phyloP scores from a whole-genome alignment of 1,284 basidiomycete genomes.

The Leccinum huronense region DNA sequence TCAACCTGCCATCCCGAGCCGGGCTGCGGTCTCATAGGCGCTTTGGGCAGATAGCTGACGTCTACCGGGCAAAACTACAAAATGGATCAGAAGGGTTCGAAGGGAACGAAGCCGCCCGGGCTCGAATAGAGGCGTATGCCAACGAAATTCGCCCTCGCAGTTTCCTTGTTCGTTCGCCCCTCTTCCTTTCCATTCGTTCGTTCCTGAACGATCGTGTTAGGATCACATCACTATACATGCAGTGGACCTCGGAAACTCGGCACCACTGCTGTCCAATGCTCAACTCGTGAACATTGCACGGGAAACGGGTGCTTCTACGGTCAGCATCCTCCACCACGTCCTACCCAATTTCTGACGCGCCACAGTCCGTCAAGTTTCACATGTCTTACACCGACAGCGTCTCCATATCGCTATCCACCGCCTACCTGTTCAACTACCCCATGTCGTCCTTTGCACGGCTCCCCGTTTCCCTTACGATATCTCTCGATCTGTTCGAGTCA shows the following conservation, averaged over 20 bases:
- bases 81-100: slow-evolving; percentile 58
- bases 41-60: slow-evolving; percentile 54
- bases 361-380: slow-evolving; percentile 52
- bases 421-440: slow-evolving; percentile 81
- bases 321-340: slow-evolving; percentile 17
- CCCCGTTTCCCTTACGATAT: slow-evolving; percentile 75
- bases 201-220: slow-evolving; percentile 38
- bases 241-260: slow-evolving; percentile 67
- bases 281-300: slow-evolving; percentile 38
- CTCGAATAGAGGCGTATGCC: slow-evolving; percentile 66
- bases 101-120: slow-evolving; percentile 70
- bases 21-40: slow-evolving; percentile 6
- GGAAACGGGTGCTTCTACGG: slow-evolving; percentile 13
- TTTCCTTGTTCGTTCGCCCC: slow-evolving; percentile 54
- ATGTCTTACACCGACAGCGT: slow-evolving; percentile 68
- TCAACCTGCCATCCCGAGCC: slow-evolving; percentile 9
- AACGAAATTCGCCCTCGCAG: slow-evolving; percentile 66
- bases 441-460: slow-evolving; percentile 76
- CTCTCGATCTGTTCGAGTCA: slow-evolving; percentile 73
- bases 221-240: slow-evolving; percentile 75
- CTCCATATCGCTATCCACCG: slow-evolving; percentile 76
- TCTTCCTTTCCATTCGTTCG: neutral
- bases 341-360: slow-evolving; percentile 11
- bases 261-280: slow-evolving; percentile 63
- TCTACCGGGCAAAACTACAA: slow-evolving; percentile 71